These are phyloP conservation scores for Eremomyces bilateralis DNA, from an alignment of 495 filamentous ascomycete species.

Conservation along the genomic window DNA sequence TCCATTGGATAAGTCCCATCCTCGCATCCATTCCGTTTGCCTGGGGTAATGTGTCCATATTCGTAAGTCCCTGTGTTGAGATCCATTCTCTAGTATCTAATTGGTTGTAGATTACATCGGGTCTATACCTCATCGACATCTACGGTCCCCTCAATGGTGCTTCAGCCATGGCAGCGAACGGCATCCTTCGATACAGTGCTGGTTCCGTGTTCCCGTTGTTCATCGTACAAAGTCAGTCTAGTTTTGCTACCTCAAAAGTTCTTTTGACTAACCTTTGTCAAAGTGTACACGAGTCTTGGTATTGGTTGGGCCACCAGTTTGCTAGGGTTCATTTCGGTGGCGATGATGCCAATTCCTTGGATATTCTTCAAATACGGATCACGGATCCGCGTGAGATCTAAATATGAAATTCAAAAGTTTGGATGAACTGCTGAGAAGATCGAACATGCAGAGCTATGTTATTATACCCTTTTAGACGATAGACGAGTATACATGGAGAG, in stretches of 20 bases:
- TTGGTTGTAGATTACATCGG: conserved; percentile 17
- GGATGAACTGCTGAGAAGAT: too few species aligned
- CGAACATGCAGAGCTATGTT: too few species aligned
- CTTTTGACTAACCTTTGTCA: neutral
- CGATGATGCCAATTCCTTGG: conserved; percentile 22
- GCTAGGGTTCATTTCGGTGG: conserved; percentile 22
- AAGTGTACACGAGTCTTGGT: conserved; percentile 20
- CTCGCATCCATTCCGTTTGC: conserved; percentile 38
- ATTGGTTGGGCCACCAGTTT: conserved; percentile 23
- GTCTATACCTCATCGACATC: conserved; percentile 33
- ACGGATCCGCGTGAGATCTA: conserved; percentile 12
- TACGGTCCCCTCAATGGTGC: conserved; percentile 37
- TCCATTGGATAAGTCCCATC: conserved; percentile 24
- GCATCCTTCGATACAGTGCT: conserved; percentile 37
- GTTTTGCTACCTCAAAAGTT: too few species aligned
- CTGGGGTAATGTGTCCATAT: conserved; percentile 41
- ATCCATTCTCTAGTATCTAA: neutral
- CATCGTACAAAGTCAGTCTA: conserved; percentile 19
- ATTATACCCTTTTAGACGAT: too few species aligned
- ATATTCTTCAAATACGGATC: conserved; percentile 21
- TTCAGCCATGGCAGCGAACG: conserved; percentile 39
- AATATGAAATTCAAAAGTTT: too few species aligned
- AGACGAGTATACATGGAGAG: too few species aligned
- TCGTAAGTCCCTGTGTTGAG: conserved; percentile 18
- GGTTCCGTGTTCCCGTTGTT: conserved; percentile 44